phyloP scores from a whole-genome alignment of 2,329 filamentous ascomycete genomes.

The Lachnellula suecica region DNA sequence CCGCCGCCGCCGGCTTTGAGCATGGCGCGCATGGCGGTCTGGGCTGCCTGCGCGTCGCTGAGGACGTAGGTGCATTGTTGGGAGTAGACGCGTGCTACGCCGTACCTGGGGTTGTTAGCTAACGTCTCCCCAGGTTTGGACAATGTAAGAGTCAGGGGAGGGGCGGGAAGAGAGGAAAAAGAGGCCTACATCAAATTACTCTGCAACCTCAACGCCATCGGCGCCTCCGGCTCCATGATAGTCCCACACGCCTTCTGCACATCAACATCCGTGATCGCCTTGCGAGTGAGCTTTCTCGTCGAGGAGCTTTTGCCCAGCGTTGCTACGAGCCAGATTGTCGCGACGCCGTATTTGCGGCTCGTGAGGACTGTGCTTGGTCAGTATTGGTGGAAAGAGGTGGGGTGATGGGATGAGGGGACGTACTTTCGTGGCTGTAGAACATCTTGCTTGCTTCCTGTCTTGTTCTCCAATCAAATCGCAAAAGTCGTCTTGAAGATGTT shows the following conservation, averaged over 20 bases:
- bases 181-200: slow-evolving; percentile 72
- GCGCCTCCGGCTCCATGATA: slow-evolving; percentile 82
- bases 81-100: slow-evolving; percentile 79
- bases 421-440: slow-evolving; percentile 97
- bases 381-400: background rate
- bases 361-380: slow-evolving; percentile 68
- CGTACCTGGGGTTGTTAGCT: slow-evolving; percentile 54
- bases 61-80: slow-evolving; percentile 89
- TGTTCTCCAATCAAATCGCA: background rate
- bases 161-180: background rate
- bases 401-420: slow-evolving; percentile 31
- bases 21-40: slow-evolving; percentile 70
- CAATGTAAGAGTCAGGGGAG: background rate
- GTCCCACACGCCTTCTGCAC: slow-evolving; percentile 83
- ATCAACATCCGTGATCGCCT: slow-evolving; percentile 85
- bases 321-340: slow-evolving; percentile 88
- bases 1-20: slow-evolving; percentile 58
- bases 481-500: no score
- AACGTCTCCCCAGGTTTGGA: background rate
- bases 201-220: slow-evolving; percentile 86
- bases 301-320: slow-evolving; percentile 75
- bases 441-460: slow-evolving; percentile 44
- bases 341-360: slow-evolving; percentile 84
- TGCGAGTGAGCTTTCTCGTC: slow-evolving; percentile 74
- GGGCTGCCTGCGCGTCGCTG: slow-evolving; percentile 72